These are phyloP conservation scores for Penicillium brasilianum DNA, from an alignment of 2,329 filamentous ascomycete species.

Conservation along the genomic window DNA sequence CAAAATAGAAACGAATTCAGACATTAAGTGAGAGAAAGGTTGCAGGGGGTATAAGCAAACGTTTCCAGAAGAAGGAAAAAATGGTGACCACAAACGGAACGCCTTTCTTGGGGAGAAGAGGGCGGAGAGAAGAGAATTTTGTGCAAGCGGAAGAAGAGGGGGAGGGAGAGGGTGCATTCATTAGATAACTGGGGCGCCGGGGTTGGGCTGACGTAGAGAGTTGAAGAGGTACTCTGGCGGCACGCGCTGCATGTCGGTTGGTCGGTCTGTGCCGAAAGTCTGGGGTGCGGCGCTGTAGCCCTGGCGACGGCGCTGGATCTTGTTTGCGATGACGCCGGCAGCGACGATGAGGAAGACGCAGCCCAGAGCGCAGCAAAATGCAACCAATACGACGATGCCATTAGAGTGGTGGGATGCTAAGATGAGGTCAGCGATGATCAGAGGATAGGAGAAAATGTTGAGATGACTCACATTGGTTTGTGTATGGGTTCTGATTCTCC, in stretches of 20 bases:
- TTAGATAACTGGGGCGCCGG: slow-evolving; percentile 42
- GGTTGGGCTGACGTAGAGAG: slow-evolving; percentile 42
- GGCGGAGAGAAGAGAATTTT: slow-evolving; percentile 7
- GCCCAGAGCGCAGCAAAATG: slow-evolving; percentile 54
- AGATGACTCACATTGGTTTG: slow-evolving; percentile 61
- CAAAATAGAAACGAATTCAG: slow-evolving; percentile 26
- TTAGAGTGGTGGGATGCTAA: slow-evolving; percentile 48
- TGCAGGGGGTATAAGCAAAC: slow-evolving; percentile 38
- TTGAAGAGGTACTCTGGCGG: slow-evolving; percentile 55
- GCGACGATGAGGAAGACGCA: slow-evolving; percentile 56
- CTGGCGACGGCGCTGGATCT: slow-evolving; percentile 53
- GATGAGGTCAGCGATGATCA: slow-evolving; percentile 13
- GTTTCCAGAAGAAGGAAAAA: slow-evolving; percentile 35
- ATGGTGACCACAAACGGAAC: slow-evolving; percentile 19
- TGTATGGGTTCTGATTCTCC: slow-evolving; percentile 78
- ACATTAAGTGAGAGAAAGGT: slow-evolving; percentile 33
- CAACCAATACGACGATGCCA: slow-evolving; percentile 53
- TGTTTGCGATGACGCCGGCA: slow-evolving; percentile 53
- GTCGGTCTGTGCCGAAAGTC: slow-evolving; percentile 51
- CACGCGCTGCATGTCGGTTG: slow-evolving; percentile 51
- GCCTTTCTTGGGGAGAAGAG: slow-evolving; percentile 17
- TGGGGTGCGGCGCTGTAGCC: slow-evolving; percentile 53
- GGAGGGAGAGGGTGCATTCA: slow-evolving; percentile 20
- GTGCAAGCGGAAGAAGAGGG: not conserved
- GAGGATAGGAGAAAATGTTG: slow-evolving; percentile 17